Conservation (phyloP, 1,284 basidiomycete species). For the Coniferiporia sulphurascens region DNA sequence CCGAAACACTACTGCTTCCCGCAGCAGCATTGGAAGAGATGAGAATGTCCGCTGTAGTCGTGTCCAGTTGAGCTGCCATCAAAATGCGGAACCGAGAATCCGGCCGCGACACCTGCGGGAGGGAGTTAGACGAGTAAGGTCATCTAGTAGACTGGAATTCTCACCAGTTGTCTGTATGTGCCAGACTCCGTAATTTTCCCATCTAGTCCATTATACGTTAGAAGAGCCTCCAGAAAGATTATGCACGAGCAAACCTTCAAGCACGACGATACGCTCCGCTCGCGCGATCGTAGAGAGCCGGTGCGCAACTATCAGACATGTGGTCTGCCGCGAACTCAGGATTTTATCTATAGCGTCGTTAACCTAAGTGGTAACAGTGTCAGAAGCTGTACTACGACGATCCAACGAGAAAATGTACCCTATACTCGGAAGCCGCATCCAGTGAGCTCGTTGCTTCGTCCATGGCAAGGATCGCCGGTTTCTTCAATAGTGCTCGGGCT, state of each 20-base stretch:
- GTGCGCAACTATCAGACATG: constrained; percentile 88
- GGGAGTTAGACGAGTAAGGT: not conserved
- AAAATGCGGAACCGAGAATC: constrained; percentile 76
- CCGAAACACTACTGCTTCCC: not conserved
- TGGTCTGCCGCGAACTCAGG: constrained; percentile 69
- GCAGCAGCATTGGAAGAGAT: not conserved
- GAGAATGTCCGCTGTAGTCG: constrained; percentile 34
- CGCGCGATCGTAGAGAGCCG: constrained; percentile 80
- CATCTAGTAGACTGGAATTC: constrained; percentile 20
- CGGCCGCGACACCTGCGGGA: constrained; percentile 48
- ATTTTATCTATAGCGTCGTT: constrained; percentile 92
- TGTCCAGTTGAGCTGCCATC: constrained; percentile 82
- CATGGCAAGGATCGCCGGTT: constrained; percentile 78
- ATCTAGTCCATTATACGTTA: constrained; percentile 34
- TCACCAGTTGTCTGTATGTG: constrained; percentile 73
- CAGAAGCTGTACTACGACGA: not conserved
- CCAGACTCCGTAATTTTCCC: constrained; percentile 83
- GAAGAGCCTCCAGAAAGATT: not conserved
- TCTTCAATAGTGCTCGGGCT: constrained; percentile 86
- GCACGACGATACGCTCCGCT: constrained; percentile 80
- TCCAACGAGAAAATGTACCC: constrained; percentile 85
- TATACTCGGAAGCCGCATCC: constrained; percentile 85
- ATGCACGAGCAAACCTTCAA: constrained; percentile 55
- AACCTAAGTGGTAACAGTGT: constrained; percentile 40
- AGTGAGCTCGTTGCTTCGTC: constrained; percentile 90